Conservation (phyloP, 768 basidiomycete genomes). For the Boletellus sp. region DNA sequence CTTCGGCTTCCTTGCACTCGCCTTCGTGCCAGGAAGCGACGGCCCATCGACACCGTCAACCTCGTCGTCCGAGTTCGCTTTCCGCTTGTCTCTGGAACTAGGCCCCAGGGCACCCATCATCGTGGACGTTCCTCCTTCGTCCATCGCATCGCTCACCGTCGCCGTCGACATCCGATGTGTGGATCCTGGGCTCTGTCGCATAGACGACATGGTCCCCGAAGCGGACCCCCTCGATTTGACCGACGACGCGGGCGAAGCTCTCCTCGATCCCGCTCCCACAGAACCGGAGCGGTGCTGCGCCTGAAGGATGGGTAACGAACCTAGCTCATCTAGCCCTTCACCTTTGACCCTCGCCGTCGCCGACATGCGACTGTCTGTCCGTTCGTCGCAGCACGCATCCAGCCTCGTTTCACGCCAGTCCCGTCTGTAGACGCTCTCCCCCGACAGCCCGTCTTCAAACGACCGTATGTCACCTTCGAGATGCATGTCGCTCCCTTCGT, state of each 20-base stretch:
- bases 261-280: conserved; percentile 30
- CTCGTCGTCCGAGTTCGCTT: conserved; percentile 53
- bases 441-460: conserved; percentile 62
- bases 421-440: conserved; percentile 63
- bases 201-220: conserved; percentile 25
- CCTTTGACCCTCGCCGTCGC: conserved; percentile 3
- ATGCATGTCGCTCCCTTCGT: conserved; percentile 9
- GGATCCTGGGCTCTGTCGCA: conserved; percentile 48
- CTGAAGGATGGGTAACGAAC: conserved; percentile 24
- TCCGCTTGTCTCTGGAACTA: conserved; percentile 43
- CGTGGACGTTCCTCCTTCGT: conserved; percentile 33
- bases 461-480: conserved; percentile 47
- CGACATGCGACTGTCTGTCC: conserved; percentile 6
- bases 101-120: not conserved
- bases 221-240: conserved; percentile 37
- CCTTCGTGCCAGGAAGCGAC: conserved; percentile 29
- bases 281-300: conserved; percentile 15
- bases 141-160: conserved; percentile 41
- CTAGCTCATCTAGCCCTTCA: conserved; percentile 31
- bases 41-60: conserved; percentile 51
- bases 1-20: conserved; percentile 32
- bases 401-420: conserved; percentile 77
- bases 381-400: conserved; percentile 14
- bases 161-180: conserved; percentile 42
- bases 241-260: conserved; percentile 49